Conservation (phyloP, 208 protist genomes). For the Crithidia acanthocephali region DNA sequence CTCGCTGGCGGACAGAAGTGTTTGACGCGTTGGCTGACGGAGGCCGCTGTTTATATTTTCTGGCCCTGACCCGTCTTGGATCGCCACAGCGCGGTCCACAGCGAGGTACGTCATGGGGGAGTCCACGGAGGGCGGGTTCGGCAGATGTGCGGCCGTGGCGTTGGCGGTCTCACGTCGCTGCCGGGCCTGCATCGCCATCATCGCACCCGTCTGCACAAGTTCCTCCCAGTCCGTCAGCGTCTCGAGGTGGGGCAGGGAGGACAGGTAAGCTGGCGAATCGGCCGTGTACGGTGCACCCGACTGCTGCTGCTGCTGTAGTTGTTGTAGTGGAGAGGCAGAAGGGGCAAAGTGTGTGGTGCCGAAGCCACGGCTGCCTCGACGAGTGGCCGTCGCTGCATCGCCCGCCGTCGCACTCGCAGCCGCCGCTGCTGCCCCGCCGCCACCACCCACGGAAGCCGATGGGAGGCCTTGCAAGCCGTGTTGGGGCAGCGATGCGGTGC, state of each 20-base stretch:
- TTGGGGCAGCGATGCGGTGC: neutral
- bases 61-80: neutral
- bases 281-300: neutral
- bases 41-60: no score
- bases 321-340: neutral
- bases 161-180: conserved; percentile 10
- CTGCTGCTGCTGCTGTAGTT: neutral
- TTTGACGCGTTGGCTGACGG: no score
- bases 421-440: no score
- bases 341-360: neutral
- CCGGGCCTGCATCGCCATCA: conserved; percentile 15
- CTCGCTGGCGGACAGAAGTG: no score
- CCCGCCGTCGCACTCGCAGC: no score
- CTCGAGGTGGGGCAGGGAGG: conserved; percentile 22
- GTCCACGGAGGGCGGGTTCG: neutral
- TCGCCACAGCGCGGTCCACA: neutral
- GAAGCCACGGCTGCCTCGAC: neutral
- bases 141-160: neutral
- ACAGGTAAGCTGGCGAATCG: neutral
- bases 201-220: conserved; percentile 13
- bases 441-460: neutral
- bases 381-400: neutral
- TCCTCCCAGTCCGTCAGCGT: conserved; percentile 30
- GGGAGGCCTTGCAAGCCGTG: neutral
- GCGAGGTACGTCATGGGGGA: neutral